Evolutionary conservation across 164 flowering plant genomes (phyloP).

Genomic region (Echeveria elegans): DNA sequence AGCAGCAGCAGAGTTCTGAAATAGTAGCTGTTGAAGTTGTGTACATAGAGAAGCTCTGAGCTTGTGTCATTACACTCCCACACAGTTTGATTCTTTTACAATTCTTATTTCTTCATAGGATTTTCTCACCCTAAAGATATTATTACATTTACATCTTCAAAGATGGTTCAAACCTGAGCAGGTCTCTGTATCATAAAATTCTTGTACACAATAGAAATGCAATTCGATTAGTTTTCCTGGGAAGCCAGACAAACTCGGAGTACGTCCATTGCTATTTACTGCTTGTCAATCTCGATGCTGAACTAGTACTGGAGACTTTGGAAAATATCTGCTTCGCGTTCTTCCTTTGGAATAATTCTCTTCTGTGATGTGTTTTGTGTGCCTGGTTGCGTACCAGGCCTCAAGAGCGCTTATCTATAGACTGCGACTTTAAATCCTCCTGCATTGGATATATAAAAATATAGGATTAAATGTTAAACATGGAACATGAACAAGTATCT

Average conservation of each 20-base stretch:
- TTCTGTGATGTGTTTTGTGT: background rate
- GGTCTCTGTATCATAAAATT: background rate
- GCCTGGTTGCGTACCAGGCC: background rate
- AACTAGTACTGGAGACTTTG: background rate
- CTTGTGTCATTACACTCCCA: background rate
- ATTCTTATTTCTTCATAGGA: conserved; percentile 1
- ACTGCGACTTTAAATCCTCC: background rate
- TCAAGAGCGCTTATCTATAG: background rate
- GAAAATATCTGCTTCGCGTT: background rate
- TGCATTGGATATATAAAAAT: background rate
- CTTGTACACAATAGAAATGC: background rate
- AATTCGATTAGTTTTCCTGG: background rate
- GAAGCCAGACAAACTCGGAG: background rate
- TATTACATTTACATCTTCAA: background rate
- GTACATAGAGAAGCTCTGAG: conserved; percentile 6
- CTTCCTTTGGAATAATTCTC: background rate
- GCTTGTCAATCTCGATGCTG: background rate
- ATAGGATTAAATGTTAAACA: background rate
- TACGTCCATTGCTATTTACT: no score
- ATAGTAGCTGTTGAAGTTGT: background rate
- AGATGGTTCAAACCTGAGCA: background rate
- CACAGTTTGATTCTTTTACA: conserved; percentile 1
- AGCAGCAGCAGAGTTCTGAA: background rate
- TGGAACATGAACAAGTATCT: background rate
- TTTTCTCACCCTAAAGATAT: background rate